Base-by-base conservation (phyloP, 108 stramenopile species). In the Mayamaea pseudoterrestris region DNA sequence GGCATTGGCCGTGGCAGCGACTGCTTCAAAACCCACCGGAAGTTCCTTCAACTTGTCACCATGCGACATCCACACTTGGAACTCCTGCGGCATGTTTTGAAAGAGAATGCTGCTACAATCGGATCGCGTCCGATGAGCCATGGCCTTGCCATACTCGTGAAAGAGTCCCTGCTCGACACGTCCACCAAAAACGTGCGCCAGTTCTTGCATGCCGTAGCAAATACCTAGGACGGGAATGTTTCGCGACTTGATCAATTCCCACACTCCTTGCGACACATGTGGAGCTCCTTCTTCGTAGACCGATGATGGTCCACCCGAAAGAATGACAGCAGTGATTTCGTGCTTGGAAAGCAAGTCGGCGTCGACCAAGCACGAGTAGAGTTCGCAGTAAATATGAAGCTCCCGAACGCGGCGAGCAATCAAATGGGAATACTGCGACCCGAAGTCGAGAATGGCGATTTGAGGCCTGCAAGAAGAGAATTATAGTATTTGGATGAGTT, bases 21-120 rank as follows among this genome's bases (percentile, higher is more conserved):
- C 83, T 31, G 65, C 50, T 32, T 75, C 76, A 55, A 96, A 99
- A n/a, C 95, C 96, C 13, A 75, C 69, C 0, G 97, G 94, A 14
- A 93, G 73, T 30, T 54, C 60, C 42, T 69, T 71, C 17, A 97
- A 55, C 63, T 96, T 97, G 53, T 99, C 98, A n/a, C 95, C 95
- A 66, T 99, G 98, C 47, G 86, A 88, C 98, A 99, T 99, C 96
- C 96, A 98, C 77, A 98, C 80, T 55, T 76, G 71, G 55, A 88
- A 76, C 25, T 83, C 73, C 9, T 78, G 64, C 21, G 90, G 89
- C 35, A 92, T 60, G 25, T 76, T 91, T 5, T 74, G 78, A 44
- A 96, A 74, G n/a, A 97, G 46, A 6, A 27, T 35, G 30, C 68
- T 72, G 25, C 74, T 40, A 61, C 90, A 83, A 14, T 67, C 80